Percentiles rank a stretch among this genome's conserved stretches.
These are phyloP conservation scores for Sarcomyxa edulis DNA, from an alignment of 768 basidiomycete species.

Conservation along the genomic window DNA sequence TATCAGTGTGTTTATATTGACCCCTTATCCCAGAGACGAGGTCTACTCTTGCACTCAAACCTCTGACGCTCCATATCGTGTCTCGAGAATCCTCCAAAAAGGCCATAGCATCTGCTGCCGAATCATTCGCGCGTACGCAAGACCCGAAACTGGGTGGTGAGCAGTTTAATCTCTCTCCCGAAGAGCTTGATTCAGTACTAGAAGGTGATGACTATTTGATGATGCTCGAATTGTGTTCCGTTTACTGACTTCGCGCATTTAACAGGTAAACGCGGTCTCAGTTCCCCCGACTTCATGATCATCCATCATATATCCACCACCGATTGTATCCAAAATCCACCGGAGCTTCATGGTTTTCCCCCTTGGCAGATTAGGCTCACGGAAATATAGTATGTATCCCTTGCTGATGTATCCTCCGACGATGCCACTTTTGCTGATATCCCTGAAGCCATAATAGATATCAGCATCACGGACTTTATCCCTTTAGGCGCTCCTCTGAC, in stretches of 20 bases:
- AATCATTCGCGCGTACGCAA: constrained; percentile 33
- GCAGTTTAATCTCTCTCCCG: constrained; percentile 33
- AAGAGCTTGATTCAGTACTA: constrained; percentile 42
- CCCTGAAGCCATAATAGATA: constrained; percentile 23
- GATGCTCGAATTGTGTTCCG: background rate
- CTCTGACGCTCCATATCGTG: constrained; percentile 47
- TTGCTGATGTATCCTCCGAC: background rate
- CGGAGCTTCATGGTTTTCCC: constrained; percentile 73
- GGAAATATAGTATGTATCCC: constrained; percentile 65
- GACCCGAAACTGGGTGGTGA: constrained; percentile 16
- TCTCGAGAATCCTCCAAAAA: constrained; percentile 61
- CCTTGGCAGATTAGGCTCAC: constrained; percentile 84
- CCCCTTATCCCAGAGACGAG: too few relatives aligned
- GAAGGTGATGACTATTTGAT: constrained; percentile 40
- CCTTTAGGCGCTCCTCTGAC: background rate
- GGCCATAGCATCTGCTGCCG: constrained; percentile 54
- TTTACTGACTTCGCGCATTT: constrained; percentile 7
- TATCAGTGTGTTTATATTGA: too few relatives aligned
- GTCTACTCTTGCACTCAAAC: constrained; percentile 9
- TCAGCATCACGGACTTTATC: too few relatives aligned
- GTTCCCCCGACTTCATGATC: constrained; percentile 74
- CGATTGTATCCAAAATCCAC: constrained; percentile 31
- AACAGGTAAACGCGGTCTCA: constrained; percentile 47
- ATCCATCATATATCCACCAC: constrained; percentile 51
- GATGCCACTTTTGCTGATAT: constrained; percentile 5